Conservation (phyloP, 805 yeast genomes). For the Metschnikowia similis region DNA sequence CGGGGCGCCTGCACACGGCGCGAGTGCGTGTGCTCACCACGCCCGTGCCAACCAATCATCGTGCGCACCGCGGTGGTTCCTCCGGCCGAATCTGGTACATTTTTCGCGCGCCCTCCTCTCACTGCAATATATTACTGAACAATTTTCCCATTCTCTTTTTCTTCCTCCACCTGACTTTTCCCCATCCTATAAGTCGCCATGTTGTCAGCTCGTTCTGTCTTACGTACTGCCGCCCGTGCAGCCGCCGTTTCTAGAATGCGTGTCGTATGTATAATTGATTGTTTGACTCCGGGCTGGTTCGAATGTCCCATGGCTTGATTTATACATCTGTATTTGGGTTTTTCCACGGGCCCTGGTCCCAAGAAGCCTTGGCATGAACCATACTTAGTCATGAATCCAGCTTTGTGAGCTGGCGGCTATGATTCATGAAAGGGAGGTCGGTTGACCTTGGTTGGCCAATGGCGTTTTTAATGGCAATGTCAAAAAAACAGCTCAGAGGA, state of each 20-base stretch:
- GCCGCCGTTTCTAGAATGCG: constrained; percentile 36
- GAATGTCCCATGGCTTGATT: too few relatives aligned
- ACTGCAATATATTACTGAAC: constrained; percentile 15
- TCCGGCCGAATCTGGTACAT: constrained; percentile 19
- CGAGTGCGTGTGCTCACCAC: not conserved
- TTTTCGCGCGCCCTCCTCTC: constrained; percentile 18
- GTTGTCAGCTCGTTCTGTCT: constrained; percentile 83
- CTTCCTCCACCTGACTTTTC: constrained; percentile 16
- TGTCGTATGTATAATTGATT: constrained; percentile 20
- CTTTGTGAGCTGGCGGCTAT: too few relatives aligned
- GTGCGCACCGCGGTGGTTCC: constrained; percentile 10
- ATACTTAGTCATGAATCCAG: too few relatives aligned
- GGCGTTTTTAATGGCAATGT: too few relatives aligned
- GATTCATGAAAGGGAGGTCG: too few relatives aligned
- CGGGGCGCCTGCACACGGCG: not conserved
- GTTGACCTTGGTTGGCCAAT: too few relatives aligned
- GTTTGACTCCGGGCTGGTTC: too few relatives aligned
- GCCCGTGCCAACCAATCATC: constrained; percentile 14
- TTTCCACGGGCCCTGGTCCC: too few relatives aligned
- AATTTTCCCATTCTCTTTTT: constrained; percentile 14
- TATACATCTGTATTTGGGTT: too few relatives aligned
- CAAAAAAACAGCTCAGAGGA: too few relatives aligned
- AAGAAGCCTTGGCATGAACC: too few relatives aligned
- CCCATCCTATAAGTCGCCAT: constrained; percentile 36
- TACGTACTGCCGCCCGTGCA: constrained; percentile 82